Conservation (phyloP, 169 alveolate genomes). For the Cryptosporidium bovis region DNA sequence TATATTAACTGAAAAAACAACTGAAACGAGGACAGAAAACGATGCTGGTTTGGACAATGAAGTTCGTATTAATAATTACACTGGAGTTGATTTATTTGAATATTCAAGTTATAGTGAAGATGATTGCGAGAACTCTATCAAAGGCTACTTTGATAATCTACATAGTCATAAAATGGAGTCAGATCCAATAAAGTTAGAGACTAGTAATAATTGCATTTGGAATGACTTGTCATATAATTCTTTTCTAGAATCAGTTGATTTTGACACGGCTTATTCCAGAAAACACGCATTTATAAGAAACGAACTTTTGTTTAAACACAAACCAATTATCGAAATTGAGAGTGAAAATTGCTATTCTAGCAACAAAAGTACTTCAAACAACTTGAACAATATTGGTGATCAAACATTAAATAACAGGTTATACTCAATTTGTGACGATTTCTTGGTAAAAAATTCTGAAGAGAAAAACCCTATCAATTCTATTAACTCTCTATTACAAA, state of each 20-base stretch:
- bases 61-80: neutral
- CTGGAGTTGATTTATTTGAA: neutral
- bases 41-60: neutral
- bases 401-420: conserved; percentile 13
- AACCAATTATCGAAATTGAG: conserved; percentile 17
- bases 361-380: neutral
- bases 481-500: conserved; percentile 39
- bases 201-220: conserved; percentile 55
- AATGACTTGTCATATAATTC: conserved; percentile 38
- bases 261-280: conserved; percentile 48
- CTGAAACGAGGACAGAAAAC: neutral
- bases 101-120: neutral
- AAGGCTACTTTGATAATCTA: too few relatives aligned
- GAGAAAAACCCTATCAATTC: conserved; percentile 28
- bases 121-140: neutral
- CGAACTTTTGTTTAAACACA: conserved; percentile 25
- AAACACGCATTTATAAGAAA: conserved; percentile 61
- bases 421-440: conserved; percentile 65
- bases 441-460: conserved; percentile 6
- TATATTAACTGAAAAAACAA: conserved; percentile 18
- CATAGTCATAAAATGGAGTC: neutral
- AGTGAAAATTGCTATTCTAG: neutral
- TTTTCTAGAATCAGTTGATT: conserved; percentile 7
- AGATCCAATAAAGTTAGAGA: neutral
- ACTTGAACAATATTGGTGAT: neutral